Conservation (phyloP, 2,329 filamentous ascomycete species). For the Gyromitra esculenta region DNA sequence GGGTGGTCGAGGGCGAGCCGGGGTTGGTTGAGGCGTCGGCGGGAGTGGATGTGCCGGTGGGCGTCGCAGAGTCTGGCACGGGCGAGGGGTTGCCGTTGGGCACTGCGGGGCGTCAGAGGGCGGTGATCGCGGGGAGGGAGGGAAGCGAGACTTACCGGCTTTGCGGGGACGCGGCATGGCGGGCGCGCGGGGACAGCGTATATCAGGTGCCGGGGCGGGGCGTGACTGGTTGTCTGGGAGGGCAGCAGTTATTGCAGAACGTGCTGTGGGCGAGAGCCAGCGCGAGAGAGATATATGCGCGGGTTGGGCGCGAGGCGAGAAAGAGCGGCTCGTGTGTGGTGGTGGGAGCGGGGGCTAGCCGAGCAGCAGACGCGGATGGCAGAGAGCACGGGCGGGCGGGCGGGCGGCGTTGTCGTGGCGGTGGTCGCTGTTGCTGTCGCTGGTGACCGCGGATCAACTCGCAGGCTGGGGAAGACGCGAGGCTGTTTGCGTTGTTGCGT, state of each 20-base stretch:
- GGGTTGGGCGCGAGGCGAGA: not conserved
- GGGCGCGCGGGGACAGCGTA: not conserved
- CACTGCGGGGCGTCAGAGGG: constrained; percentile 17
- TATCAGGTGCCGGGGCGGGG: not conserved
- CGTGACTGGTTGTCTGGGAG: not conserved
- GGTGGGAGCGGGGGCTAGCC: not conserved
- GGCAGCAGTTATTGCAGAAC: not conserved
- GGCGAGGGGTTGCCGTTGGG: constrained; percentile 38
- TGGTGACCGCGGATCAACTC: not conserved
- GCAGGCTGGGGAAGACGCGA: constrained; percentile 38
- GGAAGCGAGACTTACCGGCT: constrained; percentile 10
- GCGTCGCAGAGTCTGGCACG: constrained; percentile 35
- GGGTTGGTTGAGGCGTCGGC: constrained; percentile 35
- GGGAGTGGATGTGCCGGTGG: constrained; percentile 39
- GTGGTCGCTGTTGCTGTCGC: not conserved
- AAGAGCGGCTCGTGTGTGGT: not conserved
- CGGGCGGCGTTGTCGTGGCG: not conserved
- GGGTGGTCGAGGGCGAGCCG: constrained; percentile 40
- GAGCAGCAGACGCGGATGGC: not conserved
- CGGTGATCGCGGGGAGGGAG: not conserved
- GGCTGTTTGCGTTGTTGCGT: constrained; percentile 34
- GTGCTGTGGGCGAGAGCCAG: too few relatives aligned
- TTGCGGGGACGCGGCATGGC: constrained; percentile 45
- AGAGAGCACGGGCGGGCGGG: not conserved
- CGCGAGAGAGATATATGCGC: too few relatives aligned